Evolutionary conservation across 177 flowering plant species (phyloP).

Genomic region (Vitis hybrid): DNA sequence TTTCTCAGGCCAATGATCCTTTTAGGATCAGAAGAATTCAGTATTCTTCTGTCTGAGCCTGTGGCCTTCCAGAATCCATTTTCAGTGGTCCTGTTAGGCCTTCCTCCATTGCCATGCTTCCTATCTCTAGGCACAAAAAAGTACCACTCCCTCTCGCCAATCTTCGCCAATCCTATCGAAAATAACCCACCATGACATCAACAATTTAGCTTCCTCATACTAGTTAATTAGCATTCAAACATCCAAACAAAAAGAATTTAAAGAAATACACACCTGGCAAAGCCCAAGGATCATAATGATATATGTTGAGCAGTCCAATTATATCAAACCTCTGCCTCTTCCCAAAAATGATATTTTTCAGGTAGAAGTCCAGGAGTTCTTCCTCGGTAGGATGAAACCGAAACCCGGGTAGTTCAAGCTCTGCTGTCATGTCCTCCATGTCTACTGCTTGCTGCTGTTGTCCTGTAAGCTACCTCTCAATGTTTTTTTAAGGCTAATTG

Average conservation of each 20-base stretch:
- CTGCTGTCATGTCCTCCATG: conserved; percentile 20
- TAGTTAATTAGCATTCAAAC: not conserved
- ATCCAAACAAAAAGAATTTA: not conserved
- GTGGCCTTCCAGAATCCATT: conserved; percentile 97
- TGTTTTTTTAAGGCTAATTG: too few relatives aligned
- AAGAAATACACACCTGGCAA: conserved; percentile 59
- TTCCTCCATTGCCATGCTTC: conserved; percentile 72
- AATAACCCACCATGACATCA: not conserved
- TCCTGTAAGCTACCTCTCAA: not conserved
- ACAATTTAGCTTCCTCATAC: not conserved
- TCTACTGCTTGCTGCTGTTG: too few relatives aligned
- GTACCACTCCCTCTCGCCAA: conserved; percentile 96
- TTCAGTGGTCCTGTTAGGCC: conserved; percentile 82
- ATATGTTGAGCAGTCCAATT: conserved; percentile 73
- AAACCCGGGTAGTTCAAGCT: conserved; percentile 54
- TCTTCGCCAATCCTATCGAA: conserved; percentile 63
- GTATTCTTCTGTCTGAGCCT: conserved; percentile 74
- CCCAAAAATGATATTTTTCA: conserved; percentile 52
- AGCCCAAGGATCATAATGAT: conserved; percentile 75
- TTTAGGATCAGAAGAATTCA: conserved; percentile 58
- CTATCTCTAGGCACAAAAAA: conserved; percentile 87
- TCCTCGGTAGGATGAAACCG: conserved; percentile 91
- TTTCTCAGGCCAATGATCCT: conserved; percentile 64
- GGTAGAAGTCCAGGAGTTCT: conserved; percentile 82
- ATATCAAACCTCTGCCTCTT: conserved; percentile 41